Evolutionary conservation across 164 flowering plant genomes (phyloP).

Genomic region (Buxus sempervirens): DNA sequence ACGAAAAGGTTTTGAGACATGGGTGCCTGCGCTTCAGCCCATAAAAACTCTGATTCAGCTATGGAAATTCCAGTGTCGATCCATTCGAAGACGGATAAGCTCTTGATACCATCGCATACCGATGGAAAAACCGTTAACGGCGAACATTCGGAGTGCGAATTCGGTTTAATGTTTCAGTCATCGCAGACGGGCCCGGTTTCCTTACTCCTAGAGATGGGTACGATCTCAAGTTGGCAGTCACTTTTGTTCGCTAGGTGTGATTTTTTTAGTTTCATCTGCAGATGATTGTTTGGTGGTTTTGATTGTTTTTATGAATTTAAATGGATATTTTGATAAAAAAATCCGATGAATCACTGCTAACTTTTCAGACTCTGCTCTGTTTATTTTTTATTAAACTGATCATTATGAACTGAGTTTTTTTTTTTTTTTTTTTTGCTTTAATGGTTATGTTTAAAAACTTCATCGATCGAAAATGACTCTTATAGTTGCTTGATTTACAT

Average conservation of each 20-base stretch:
- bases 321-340: too few species aligned
- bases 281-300: neutral
- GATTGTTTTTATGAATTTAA: neutral
- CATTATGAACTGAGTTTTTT: too few species aligned
- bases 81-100: conserved; percentile 29
- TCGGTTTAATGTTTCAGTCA: conserved; percentile 21
- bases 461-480: too few species aligned
- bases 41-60: conserved; percentile 33
- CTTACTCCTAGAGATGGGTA: conserved; percentile 27
- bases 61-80: conserved; percentile 29
- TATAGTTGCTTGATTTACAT: too few species aligned
- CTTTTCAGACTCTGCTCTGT: too few species aligned
- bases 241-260: neutral
- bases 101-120: conserved; percentile 38
- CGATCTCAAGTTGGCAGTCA: too few species aligned
- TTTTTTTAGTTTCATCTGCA: neutral
- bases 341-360: too few species aligned
- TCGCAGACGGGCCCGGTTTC: conserved; percentile 15
- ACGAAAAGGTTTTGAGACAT: conserved; percentile 22
- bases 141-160: conserved; percentile 17
- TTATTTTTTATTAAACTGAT: too few species aligned
- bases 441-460: too few species aligned
- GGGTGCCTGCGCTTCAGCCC: conserved; percentile 61
- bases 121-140: conserved; percentile 28
- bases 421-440: too few species aligned